phyloP scores from a whole-genome alignment of 2,329 filamentous ascomycete genomes.

The Ascochyta lentis region DNA sequence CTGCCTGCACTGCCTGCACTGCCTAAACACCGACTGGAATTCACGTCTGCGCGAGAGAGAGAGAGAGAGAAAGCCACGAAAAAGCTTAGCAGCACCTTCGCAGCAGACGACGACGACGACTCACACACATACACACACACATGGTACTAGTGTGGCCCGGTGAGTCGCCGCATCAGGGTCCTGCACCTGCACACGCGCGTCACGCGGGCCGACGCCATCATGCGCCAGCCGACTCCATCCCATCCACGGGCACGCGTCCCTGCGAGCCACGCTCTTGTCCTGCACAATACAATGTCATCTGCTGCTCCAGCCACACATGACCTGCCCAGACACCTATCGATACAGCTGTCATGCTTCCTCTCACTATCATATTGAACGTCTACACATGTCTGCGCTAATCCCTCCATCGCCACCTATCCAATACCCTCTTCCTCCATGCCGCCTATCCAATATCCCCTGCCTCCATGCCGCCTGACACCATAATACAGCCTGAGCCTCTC shows the following conservation, averaged over 20 bases:
- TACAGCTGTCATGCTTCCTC: neutral
- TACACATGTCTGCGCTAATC: slow-evolving; percentile 17
- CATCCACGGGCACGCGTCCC: too few relatives aligned
- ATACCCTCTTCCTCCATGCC: neutral
- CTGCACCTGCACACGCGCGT: slow-evolving; percentile 1
- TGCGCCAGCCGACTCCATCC: neutral
- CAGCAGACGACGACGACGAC: neutral
- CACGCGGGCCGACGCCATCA: slow-evolving; percentile 12
- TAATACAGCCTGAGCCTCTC: too few relatives aligned
- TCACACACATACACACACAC: too few relatives aligned
- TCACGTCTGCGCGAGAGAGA: too few relatives aligned
- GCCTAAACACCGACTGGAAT: too few relatives aligned
- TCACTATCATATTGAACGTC: slow-evolving; percentile 7
- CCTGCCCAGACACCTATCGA: slow-evolving; percentile 17
- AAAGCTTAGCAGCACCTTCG: neutral
- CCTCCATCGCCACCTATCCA: slow-evolving; percentile 9
- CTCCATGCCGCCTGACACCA: too few relatives aligned
- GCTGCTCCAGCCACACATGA: slow-evolving; percentile 16
- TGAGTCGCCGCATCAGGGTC: slow-evolving; percentile 16
- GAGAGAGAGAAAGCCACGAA: too few relatives aligned
- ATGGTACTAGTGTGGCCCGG: too few relatives aligned
- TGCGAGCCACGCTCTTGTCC: too few relatives aligned
- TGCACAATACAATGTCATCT: slow-evolving; percentile 16
- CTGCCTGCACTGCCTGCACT: too few relatives aligned
- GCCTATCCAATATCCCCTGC: too few relatives aligned